Evolutionary conservation across 1,284 basidiomycete genomes (phyloP).

Genomic region (Grifola frondosa): DNA sequence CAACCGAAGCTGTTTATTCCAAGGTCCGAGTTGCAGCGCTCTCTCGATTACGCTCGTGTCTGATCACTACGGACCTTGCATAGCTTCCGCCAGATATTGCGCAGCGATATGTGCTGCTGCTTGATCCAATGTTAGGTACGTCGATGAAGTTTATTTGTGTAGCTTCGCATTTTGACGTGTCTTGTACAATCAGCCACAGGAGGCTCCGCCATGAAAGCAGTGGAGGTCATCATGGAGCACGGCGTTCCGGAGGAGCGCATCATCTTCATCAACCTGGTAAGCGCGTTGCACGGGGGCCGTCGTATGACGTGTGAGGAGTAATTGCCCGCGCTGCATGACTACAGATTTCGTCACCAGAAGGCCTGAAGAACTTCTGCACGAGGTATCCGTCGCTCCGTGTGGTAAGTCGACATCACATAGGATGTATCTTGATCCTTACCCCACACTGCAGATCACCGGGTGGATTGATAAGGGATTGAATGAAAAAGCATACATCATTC

Average conservation of each 20-base stretch:
- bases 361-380: slow-evolving; percentile 78
- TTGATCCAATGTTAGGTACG: slow-evolving; percentile 97
- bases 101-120: slow-evolving; percentile 86
- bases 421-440: no score
- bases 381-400: slow-evolving; percentile 83
- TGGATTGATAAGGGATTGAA: slow-evolving; percentile 98
- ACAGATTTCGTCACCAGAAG: slow-evolving; percentile 91
- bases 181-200: slow-evolving; percentile 72
- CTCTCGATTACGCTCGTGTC: background rate
- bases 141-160: slow-evolving; percentile 2
- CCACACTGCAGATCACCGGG: slow-evolving; percentile 74
- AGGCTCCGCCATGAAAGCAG: slow-evolving; percentile 96
- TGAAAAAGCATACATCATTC: slow-evolving; percentile 86
- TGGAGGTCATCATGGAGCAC: slow-evolving; percentile 89
- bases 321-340: slow-evolving; percentile 1
- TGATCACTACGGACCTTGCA: background rate
- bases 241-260: slow-evolving; percentile 90
- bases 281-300: slow-evolving; percentile 15
- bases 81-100: slow-evolving; percentile 94
- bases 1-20: slow-evolving; percentile 89
- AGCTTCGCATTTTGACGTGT: background rate
- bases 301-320: background rate
- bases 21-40: slow-evolving; percentile 49
- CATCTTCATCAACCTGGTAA: slow-evolving; percentile 94
- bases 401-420: slow-evolving; percentile 63